These are phyloP conservation scores for Aspergillus novofumigatus DNA, from an alignment of 2,329 filamentous ascomycete species.

Conservation along the genomic window DNA sequence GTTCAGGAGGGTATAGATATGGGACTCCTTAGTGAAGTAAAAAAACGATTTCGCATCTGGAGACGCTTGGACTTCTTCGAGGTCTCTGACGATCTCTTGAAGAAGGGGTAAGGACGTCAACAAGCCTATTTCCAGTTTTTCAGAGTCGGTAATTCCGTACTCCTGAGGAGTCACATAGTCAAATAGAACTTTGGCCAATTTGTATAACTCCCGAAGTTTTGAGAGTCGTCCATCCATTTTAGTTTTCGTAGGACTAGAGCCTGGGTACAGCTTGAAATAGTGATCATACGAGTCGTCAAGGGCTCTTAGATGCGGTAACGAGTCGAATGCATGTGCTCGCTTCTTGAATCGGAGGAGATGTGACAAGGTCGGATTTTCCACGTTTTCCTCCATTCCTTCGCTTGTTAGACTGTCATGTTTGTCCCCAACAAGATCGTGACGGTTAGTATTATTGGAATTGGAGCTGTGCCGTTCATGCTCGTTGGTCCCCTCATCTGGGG, in stretches of 20 bases:
- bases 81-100: conserved; percentile 92
- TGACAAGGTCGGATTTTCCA: conserved; percentile 31
- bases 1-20: conserved; percentile 97
- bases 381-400: conserved; percentile 28
- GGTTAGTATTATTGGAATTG: conserved; percentile 15
- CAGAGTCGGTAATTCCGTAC: conserved; percentile 90
- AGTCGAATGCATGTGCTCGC: conserved; percentile 46
- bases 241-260: conserved; percentile 66
- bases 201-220: conserved; percentile 88
- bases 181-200: conserved; percentile 88
- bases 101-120: conserved; percentile 88
- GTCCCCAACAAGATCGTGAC: conserved; percentile 19
- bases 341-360: conserved; percentile 49
- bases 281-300: conserved; percentile 56
- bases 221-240: conserved; percentile 82
- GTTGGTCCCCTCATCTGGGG: conserved; percentile 74
- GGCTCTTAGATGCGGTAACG: conserved; percentile 40
- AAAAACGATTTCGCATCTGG: conserved; percentile 94
- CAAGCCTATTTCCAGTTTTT: conserved; percentile 97
- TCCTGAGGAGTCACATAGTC: conserved; percentile 98
- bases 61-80: conserved; percentile 95
- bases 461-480: conserved; percentile 52
- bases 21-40: conserved; percentile 98
- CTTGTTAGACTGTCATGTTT: conserved; percentile 15
- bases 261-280: conserved; percentile 89